Conservation (phyloP, 345 rosid species). For the Stellera chamaejasme region DNA sequence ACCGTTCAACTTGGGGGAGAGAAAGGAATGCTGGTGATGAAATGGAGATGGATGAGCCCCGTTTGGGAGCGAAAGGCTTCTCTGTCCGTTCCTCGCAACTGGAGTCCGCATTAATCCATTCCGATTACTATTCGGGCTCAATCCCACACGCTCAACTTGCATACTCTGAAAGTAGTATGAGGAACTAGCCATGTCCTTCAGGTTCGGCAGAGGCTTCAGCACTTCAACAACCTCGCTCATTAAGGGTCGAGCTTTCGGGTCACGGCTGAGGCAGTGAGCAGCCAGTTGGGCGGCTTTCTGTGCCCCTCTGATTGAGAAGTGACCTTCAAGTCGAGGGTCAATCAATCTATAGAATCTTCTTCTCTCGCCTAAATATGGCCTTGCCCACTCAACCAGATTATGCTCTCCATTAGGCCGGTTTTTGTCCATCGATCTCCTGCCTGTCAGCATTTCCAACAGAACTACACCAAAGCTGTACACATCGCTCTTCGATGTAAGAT, state of each 20-base stretch:
- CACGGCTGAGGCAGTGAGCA: slow-evolving; percentile 71
- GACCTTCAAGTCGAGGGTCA: slow-evolving; percentile 78
- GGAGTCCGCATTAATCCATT: slow-evolving; percentile 32
- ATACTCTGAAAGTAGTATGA: slow-evolving; percentile 65
- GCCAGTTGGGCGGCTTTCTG: slow-evolving; percentile 76
- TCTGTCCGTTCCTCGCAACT: slow-evolving; percentile 51
- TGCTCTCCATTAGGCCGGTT: slow-evolving; percentile 73
- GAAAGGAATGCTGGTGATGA: slow-evolving; percentile 44
- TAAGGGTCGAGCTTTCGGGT: slow-evolving; percentile 74
- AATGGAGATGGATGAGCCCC: slow-evolving; percentile 64
- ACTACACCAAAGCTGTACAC: slow-evolving; percentile 86
- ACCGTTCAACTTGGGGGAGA: slow-evolving; percentile 64
- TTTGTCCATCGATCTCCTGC: slow-evolving; percentile 79
- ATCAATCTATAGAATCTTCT: slow-evolving; percentile 68
- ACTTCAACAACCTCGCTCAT: slow-evolving; percentile 76
- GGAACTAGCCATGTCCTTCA: slow-evolving; percentile 81
- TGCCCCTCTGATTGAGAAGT: slow-evolving; percentile 71
- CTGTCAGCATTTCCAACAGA: slow-evolving; percentile 70
- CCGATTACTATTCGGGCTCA: slow-evolving; percentile 27
- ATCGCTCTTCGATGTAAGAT: slow-evolving; percentile 77
- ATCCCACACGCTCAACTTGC: slow-evolving; percentile 46
- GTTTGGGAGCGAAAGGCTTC: slow-evolving; percentile 75
- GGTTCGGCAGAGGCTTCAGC: slow-evolving; percentile 60
- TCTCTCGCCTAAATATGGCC: slow-evolving; percentile 70
- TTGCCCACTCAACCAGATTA: slow-evolving; percentile 82